Evolutionary conservation across 2,329 filamentous ascomycete genomes (phyloP).

Genomic region (Sarocladium oryzae): DNA sequence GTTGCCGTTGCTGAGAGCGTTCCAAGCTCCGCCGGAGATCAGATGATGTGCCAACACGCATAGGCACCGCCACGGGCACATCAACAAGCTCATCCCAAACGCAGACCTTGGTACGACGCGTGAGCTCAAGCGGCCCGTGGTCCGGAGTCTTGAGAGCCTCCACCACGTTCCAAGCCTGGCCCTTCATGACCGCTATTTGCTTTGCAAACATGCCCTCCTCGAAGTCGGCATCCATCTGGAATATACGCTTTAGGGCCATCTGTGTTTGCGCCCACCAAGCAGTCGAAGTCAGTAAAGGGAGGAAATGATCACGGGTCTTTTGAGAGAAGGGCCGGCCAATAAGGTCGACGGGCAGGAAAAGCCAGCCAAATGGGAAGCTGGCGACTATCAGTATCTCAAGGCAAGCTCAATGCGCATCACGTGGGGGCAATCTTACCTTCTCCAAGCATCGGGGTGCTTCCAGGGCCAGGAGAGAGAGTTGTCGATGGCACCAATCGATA

Average conservation of each 20-base stretch:
- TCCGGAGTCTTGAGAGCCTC: constrained; percentile 91
- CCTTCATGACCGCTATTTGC: constrained; percentile 98
- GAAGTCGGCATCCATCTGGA: constrained; percentile 90
- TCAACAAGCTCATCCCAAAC: constrained; percentile 99
- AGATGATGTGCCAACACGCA: constrained; percentile 69
- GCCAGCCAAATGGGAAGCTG: constrained; percentile 96
- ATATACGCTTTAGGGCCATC: constrained; percentile 75
- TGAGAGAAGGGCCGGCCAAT: constrained; percentile 96
- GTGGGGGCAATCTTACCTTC: constrained; percentile 38
- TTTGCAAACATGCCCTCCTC: constrained; percentile 98
- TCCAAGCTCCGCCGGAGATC: constrained; percentile 66
- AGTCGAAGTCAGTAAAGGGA: constrained; percentile 90
- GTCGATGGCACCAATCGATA: constrained; percentile 88
- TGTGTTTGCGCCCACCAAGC: constrained; percentile 97
- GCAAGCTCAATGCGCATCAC: background rate
- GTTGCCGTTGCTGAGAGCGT: constrained; percentile 25
- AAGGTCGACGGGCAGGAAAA: constrained; percentile 91
- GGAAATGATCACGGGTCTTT: constrained; percentile 86
- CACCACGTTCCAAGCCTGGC: constrained; percentile 98
- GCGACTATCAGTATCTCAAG: constrained; percentile 19
- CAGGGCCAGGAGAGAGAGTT: constrained; percentile 98
- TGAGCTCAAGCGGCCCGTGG: constrained; percentile 89
- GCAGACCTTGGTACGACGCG: constrained; percentile 81
- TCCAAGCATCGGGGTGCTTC: constrained; percentile 93
- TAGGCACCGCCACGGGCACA: constrained; percentile 86